phyloP scores from a whole-genome alignment of 257 asterid genomes.

The Solanum appendiculatum region DNA sequence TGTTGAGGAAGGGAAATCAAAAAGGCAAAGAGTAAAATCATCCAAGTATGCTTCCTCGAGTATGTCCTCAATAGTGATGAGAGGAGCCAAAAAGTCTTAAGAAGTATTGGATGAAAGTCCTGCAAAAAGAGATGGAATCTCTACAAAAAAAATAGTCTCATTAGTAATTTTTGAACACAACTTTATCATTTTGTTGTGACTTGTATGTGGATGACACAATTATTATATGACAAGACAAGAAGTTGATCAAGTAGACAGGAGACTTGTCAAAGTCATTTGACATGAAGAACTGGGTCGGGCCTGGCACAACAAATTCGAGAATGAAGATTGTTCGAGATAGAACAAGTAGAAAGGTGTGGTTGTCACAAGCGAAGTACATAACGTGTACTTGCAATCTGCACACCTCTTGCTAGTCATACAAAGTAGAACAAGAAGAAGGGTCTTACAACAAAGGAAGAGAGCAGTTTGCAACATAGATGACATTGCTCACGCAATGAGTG shows the following conservation, averaged over 20 bases:
- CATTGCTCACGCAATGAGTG: background rate
- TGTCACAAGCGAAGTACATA: background rate
- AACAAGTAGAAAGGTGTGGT: background rate
- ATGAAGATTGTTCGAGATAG: too few relatives aligned
- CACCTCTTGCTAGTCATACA: background rate
- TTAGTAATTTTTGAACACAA: background rate
- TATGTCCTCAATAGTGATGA: background rate
- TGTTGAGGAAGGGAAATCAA: background rate
- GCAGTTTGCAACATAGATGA: background rate
- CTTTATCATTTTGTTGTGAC: background rate
- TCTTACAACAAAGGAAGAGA: background rate
- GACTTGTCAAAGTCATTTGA: background rate
- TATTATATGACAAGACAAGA: background rate
- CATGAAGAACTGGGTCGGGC: too few relatives aligned
- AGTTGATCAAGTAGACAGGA: background rate
- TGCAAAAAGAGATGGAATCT: background rate
- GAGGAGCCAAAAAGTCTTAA: background rate
- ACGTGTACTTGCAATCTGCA: background rate
- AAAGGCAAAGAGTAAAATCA: background rate
- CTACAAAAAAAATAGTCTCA: background rate
- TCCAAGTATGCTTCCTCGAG: background rate
- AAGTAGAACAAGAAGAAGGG: background rate
- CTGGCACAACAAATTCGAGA: too few relatives aligned
- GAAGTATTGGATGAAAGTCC: background rate
- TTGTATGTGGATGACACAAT: background rate